Percentiles rank a stretch among this genome's conserved stretches.
Evolutionary conservation across 305 asterid species (phyloP).

Genomic region (Fraxinus latifolia): DNA sequence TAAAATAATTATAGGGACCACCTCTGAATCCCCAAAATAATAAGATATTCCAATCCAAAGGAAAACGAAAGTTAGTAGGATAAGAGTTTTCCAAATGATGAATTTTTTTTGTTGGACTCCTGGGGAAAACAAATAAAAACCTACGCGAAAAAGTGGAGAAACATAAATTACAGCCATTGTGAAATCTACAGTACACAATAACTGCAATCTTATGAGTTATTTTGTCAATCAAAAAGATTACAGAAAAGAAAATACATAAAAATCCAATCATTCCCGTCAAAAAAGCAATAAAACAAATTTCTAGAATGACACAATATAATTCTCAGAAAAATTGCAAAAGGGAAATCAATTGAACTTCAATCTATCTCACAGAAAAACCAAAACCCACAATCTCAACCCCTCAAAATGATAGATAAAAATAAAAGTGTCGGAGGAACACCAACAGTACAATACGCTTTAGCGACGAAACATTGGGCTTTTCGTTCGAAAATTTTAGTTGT

Average conservation of each 20-base stretch:
- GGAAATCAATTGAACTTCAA: background rate
- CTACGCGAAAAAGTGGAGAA: background rate
- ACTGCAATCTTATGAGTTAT: background rate
- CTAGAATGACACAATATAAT: background rate
- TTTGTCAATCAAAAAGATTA: background rate
- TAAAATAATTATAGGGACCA: background rate
- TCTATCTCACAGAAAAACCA: background rate
- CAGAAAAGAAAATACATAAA: background rate
- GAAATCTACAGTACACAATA: background rate
- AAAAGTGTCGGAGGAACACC: background rate
- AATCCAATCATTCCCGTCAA: background rate
- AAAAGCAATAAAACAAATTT: background rate
- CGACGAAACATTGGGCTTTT: background rate
- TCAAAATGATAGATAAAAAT: background rate
- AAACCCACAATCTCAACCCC: background rate
- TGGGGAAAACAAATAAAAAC: background rate
- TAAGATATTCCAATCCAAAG: background rate
- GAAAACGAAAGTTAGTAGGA: background rate
- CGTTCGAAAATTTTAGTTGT: background rate
- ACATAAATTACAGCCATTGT: background rate
- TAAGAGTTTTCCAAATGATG: background rate
- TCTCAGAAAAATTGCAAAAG: background rate
- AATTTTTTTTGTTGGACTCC: background rate
- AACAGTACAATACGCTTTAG: background rate
- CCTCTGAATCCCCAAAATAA: background rate